Conservation (phyloP, 257 asterid species). For the Solanum virginianum region DNA sequence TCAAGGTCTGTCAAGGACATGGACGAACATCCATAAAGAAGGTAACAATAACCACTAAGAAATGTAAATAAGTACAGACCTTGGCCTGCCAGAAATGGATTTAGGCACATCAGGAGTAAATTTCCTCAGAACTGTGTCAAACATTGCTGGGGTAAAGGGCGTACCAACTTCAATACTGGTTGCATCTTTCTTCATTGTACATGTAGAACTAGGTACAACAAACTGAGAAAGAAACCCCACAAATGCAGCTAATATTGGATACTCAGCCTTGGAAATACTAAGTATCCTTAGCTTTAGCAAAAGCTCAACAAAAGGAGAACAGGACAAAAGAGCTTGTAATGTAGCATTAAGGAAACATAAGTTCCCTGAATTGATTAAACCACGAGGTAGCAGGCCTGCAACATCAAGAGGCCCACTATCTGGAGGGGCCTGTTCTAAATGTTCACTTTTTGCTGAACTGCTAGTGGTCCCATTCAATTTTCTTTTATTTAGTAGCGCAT, state of each 20-base stretch:
- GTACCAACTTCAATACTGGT: conserved; percentile 44
- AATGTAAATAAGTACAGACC: conserved; percentile 29
- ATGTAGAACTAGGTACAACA: conserved; percentile 40
- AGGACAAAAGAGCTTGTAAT: conserved; percentile 81
- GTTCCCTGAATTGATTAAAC: conserved; percentile 79
- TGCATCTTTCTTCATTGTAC: conserved; percentile 35
- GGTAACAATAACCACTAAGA: background rate
- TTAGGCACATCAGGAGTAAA: conserved; percentile 76
- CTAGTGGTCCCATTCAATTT: conserved; percentile 24
- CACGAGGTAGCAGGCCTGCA: conserved; percentile 64
- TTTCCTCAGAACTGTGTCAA: conserved; percentile 57
- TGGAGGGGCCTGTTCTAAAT: conserved; percentile 11
- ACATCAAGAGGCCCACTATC: conserved; percentile 26
- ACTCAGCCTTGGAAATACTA: conserved; percentile 51
- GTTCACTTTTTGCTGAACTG: conserved; percentile 18
- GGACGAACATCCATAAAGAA: background rate
- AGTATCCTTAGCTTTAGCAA: conserved; percentile 40
- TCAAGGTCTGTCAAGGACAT: background rate
- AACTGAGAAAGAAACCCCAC: conserved; percentile 58
- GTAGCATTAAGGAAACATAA: conserved; percentile 93
- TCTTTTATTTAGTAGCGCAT: conserved; percentile 3
- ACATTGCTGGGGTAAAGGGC: conserved; percentile 64
- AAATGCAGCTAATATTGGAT: conserved; percentile 73
- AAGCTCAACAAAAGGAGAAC: conserved; percentile 76
- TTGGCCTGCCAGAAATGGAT: conserved; percentile 52